Evolutionary conservation across 345 rosid genomes (phyloP).

Genomic region (Salix arbutifolia): DNA sequence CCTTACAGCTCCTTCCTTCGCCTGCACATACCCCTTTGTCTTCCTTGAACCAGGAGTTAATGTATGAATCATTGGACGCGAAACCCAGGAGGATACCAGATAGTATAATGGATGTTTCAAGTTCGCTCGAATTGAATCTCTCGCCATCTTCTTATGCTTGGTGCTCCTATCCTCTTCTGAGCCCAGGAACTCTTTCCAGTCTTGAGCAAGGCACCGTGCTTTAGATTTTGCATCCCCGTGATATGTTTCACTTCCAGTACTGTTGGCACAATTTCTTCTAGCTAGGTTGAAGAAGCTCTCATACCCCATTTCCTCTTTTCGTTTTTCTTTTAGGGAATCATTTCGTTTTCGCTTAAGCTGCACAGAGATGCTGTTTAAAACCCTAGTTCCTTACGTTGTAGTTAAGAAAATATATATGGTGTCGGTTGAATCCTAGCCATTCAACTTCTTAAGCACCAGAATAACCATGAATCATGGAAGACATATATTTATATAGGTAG

Average conservation of each 20-base stretch:
- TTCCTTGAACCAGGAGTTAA: conserved; percentile 24
- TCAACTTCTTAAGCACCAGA: not conserved
- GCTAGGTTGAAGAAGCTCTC: not conserved
- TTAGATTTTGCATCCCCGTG: not conserved
- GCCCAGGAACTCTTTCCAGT: conserved; percentile 58
- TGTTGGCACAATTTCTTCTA: not conserved
- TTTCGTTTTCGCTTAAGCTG: not conserved
- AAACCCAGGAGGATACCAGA: conserved; percentile 15
- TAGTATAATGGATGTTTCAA: not conserved
- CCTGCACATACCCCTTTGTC: conserved; percentile 23
- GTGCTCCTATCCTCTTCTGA: conserved; percentile 48
- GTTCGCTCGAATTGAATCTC: conserved; percentile 34
- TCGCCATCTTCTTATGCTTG: conserved; percentile 49
- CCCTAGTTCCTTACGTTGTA: not conserved
- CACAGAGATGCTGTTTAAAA: not conserved
- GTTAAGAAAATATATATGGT: not conserved
- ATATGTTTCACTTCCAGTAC: not conserved
- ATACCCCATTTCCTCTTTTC: not conserved
- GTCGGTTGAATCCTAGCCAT: not conserved
- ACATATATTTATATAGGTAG: not conserved
- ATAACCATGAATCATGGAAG: not conserved
- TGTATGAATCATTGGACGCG: conserved; percentile 18
- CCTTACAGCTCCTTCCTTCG: conserved; percentile 11
- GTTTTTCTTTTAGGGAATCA: not conserved
- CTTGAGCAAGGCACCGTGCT: conserved; percentile 37